Percentiles rank a stretch among this genome's conserved stretches.
These are phyloP conservation scores for Escovopsis sp. DNA, from an alignment of 2,329 filamentous ascomycete genomes.

Conservation along the genomic window DNA sequence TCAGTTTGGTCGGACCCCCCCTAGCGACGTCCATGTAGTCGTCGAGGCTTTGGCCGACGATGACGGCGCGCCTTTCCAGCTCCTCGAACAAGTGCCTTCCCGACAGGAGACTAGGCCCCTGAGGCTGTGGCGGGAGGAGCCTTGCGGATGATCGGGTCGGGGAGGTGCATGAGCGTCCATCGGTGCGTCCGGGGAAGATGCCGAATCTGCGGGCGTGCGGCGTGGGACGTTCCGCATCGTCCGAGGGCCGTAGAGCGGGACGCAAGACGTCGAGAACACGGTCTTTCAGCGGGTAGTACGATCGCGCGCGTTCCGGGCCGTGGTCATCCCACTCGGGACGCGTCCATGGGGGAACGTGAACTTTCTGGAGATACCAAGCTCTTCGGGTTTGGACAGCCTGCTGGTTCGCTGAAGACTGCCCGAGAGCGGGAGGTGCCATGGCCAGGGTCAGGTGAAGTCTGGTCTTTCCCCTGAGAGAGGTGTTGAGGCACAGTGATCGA, in stretches of 20 bases:
- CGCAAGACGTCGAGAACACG: slow-evolving; percentile 9
- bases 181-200: slow-evolving; percentile 12
- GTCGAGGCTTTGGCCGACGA: neutral
- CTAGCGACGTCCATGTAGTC: neutral
- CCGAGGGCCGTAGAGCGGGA: slow-evolving; percentile 11
- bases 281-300: slow-evolving; percentile 7
- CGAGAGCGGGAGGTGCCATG: too few species aligned
- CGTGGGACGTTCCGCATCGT: slow-evolving; percentile 12
- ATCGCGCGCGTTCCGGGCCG: slow-evolving; percentile 1
- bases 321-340: slow-evolving; percentile 14
- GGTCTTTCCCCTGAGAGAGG: too few species aligned
- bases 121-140: neutral
- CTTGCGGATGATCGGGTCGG: slow-evolving; percentile 11
- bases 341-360: slow-evolving; percentile 14
- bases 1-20: neutral
- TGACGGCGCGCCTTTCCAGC: slow-evolving; percentile 7
- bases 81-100: slow-evolving; percentile 10
- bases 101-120: neutral
- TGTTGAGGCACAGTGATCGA: too few species aligned
- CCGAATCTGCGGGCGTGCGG: slow-evolving; percentile 15
- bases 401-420: too few species aligned
- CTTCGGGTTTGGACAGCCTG: too few species aligned
- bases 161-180: slow-evolving; percentile 17
- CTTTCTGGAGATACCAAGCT: neutral
- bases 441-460: too few species aligned